Conservation (phyloP, 371 early-diverging fungal species). For the Chytridium lagenaria region DNA sequence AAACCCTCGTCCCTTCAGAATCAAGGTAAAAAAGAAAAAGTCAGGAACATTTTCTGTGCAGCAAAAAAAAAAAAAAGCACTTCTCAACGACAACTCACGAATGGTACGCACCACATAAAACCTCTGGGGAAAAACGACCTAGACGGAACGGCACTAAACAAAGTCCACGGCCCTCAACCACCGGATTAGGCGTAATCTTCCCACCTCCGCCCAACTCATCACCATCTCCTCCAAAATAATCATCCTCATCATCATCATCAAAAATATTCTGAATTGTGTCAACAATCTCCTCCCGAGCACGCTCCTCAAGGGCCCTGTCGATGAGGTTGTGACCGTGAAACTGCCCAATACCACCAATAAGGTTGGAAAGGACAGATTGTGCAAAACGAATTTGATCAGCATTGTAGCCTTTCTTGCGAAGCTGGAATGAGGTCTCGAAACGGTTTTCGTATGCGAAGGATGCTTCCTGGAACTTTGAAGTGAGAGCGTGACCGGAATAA, state of each 20-base stretch:
- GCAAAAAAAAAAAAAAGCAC: neutral
- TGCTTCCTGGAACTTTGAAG: slow-evolving; percentile 25
- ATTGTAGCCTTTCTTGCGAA: slow-evolving; percentile 70
- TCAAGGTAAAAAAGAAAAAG: slow-evolving; percentile 3
- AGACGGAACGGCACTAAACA: slow-evolving; percentile 89
- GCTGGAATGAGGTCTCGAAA: slow-evolving; percentile 77
- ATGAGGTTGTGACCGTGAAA: slow-evolving; percentile 66
- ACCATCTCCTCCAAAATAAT: slow-evolving; percentile 46
- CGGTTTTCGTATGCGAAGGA: slow-evolving; percentile 64
- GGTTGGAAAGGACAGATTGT: slow-evolving; percentile 76
- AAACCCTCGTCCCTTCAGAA: slow-evolving; percentile 88
- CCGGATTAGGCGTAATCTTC: slow-evolving; percentile 48
- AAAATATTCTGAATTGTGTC: slow-evolving; percentile 35
- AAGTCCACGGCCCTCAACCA: slow-evolving; percentile 66
- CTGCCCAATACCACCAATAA: slow-evolving; percentile 92
- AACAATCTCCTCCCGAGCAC: slow-evolving; percentile 37
- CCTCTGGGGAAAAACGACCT: slow-evolving; percentile 96
- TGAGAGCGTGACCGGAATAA: neutral
- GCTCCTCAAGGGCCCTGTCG: slow-evolving; percentile 51
- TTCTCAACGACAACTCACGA: neutral
- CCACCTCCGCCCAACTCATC: slow-evolving; percentile 43
- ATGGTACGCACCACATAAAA: slow-evolving; percentile 76
- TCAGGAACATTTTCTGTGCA: neutral
- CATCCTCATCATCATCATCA: slow-evolving; percentile 52
- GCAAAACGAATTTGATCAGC: slow-evolving; percentile 72